These are phyloP conservation scores for Strigomonas galati DNA, from an alignment of 208 protist genomes.

Conservation along the genomic window DNA sequence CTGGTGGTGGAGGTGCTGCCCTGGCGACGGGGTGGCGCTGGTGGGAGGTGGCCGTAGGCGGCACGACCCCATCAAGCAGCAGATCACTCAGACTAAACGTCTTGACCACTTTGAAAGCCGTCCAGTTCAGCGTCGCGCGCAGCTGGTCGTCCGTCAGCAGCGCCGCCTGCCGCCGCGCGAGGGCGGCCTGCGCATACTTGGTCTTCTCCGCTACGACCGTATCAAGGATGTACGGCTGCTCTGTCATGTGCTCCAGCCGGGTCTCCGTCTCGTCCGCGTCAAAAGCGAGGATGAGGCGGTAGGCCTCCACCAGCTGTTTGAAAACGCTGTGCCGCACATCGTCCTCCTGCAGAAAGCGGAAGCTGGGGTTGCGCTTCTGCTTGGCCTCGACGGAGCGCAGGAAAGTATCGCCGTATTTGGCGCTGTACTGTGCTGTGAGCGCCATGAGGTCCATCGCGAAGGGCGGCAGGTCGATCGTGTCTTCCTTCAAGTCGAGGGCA, in stretches of 20 bases:
- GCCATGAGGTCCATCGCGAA: constrained; percentile 72
- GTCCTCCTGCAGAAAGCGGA: constrained; percentile 70
- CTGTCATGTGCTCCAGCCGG: constrained; percentile 55
- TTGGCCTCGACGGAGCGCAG: constrained; percentile 49
- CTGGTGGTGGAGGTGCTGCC: background rate
- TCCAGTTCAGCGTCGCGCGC: constrained; percentile 77
- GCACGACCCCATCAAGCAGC: constrained; percentile 68
- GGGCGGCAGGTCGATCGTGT: constrained; percentile 66
- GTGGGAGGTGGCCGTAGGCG: constrained; percentile 46
- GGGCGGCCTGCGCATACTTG: constrained; percentile 65
- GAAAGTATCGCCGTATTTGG: constrained; percentile 84
- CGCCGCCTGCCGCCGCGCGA: constrained; percentile 75
- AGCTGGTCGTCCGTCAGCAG: constrained; percentile 85
- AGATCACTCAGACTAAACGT: constrained; percentile 68
- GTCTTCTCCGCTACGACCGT: constrained; percentile 70
- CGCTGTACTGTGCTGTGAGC: constrained; percentile 77
- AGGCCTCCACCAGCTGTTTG: constrained; percentile 71
- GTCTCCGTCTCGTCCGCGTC: constrained; percentile 72
- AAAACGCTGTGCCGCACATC: constrained; percentile 78
- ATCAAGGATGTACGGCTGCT: constrained; percentile 44
- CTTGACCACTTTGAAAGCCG: constrained; percentile 69
- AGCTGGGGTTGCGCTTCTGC: constrained; percentile 60
- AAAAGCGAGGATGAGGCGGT: constrained; percentile 62
- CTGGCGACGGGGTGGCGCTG: constrained; percentile 9
- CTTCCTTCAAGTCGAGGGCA: constrained; percentile 56